Conservation (phyloP, 306 rosid species). For the Echinosophora koreensis region DNA sequence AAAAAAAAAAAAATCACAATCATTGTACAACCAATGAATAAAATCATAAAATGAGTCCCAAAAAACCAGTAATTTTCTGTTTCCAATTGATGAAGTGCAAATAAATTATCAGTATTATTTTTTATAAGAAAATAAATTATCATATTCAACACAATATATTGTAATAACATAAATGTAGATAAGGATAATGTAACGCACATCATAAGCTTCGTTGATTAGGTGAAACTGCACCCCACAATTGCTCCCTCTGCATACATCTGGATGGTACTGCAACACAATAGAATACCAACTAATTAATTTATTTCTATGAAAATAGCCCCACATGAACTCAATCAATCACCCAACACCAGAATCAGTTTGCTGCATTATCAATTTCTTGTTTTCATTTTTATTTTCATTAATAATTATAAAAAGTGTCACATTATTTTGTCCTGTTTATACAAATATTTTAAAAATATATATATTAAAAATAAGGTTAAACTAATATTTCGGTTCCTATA, state of each 20-base stretch:
- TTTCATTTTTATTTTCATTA: no score
- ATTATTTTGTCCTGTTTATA: no score
- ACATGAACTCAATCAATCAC: background rate
- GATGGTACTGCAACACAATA: slow-evolving; percentile 76
- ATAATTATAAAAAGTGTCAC: no score
- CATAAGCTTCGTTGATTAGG: slow-evolving; percentile 87
- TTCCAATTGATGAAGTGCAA: background rate
- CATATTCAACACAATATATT: background rate
- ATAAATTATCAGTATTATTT: background rate
- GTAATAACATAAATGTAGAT: background rate
- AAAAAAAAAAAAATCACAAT: background rate
- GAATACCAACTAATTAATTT: slow-evolving; percentile 1
- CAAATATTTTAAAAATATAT: no score
- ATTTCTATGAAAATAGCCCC: background rate
- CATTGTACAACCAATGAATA: background rate
- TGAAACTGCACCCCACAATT: slow-evolving; percentile 86
- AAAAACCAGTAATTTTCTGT: background rate
- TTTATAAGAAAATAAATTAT: no score
- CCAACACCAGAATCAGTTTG: background rate
- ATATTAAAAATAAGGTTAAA: no score
- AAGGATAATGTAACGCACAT: slow-evolving; percentile 59
- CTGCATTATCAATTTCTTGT: no score
- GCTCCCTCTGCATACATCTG: slow-evolving; percentile 86
- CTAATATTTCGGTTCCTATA: no score
- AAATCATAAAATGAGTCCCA: background rate